Conservation (phyloP, 2,329 filamentous ascomycete species). For the Diaporthe longicolla region DNA sequence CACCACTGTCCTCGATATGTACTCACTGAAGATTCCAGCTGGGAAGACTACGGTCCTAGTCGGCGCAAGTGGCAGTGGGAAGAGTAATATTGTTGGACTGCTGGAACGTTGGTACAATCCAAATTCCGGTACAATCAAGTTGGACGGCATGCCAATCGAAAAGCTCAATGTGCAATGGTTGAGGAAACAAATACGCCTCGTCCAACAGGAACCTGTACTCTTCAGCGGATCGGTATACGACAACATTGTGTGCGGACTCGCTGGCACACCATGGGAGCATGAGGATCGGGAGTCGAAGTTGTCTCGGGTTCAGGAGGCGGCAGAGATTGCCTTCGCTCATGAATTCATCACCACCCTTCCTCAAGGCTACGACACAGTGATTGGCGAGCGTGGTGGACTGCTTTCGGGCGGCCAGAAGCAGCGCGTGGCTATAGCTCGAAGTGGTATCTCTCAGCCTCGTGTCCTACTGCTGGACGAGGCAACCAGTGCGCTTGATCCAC, state of each 20-base stretch:
- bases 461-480: background rate
- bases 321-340: background rate
- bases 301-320: background rate
- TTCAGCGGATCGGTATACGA: background rate
- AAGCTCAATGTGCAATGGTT: background rate
- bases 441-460: background rate
- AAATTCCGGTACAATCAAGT: background rate
- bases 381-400: background rate
- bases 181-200: background rate
- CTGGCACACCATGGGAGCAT: background rate
- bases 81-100: background rate
- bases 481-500: background rate
- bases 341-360: background rate
- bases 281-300: background rate
- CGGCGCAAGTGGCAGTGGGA: background rate
- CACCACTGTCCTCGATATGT: background rate
- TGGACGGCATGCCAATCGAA: background rate
- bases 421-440: background rate
- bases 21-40: background rate
- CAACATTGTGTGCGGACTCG: background rate
- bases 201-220: slow-evolving; percentile 4
- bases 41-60: background rate
- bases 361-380: background rate
- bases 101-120: background rate
- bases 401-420: background rate